Base-by-base conservation (phyloP, 495 filamentous ascomycete species). In the Parathielavia appendiculata region DNA sequence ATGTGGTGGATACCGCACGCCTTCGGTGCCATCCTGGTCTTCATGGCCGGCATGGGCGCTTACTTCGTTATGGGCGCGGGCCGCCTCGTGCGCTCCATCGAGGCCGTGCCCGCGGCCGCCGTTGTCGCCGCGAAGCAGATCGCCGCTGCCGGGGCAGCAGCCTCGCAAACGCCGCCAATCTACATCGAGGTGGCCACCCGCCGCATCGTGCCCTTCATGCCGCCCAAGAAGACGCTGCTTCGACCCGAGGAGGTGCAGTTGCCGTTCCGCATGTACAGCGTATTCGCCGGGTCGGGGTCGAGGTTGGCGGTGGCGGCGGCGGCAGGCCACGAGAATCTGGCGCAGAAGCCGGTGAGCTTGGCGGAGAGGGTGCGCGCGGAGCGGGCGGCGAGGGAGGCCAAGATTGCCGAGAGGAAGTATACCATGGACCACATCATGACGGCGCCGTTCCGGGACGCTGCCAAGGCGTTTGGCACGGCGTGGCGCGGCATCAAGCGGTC, bases 371-470 rank as follows among this genome's bases (percentile, higher is more conserved):
- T 69, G 16, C 60, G 55, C 0, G 53, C 57, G 49, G 60, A 66
- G 57, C 52, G 63, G 46, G 62, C 61, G 30, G 65, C 70, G 48
- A 63, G 67, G 20, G 66, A 66, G 49, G 60, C 64, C 1, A 59
- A 62, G 55, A 69, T 65, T 45, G 64, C 68, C 54, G 71, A 64
- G 56, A 63, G 72, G 43, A 67, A 79, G 58, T 73, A 76, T 46
- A 69, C 76, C 62, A 69, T 71, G 63, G 64, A 73, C 51, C 73
- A 75, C 63, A 56, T 81, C 40, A 67, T 81, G 71, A 81, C 76
- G 6, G 63, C 69, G 48, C 78, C 78, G n/a, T 79, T 81, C 62
- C 67, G 79, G 20, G 71, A 79, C 50, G 70, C 65, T 0, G 54
- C 60, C 23, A 62, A 64, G 49, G 74, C 56, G 4, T 60, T 73